These are phyloP conservation scores for Carex kokanica DNA, from an alignment of 176 grass and related monocot genomes.

Conservation along the genomic window DNA sequence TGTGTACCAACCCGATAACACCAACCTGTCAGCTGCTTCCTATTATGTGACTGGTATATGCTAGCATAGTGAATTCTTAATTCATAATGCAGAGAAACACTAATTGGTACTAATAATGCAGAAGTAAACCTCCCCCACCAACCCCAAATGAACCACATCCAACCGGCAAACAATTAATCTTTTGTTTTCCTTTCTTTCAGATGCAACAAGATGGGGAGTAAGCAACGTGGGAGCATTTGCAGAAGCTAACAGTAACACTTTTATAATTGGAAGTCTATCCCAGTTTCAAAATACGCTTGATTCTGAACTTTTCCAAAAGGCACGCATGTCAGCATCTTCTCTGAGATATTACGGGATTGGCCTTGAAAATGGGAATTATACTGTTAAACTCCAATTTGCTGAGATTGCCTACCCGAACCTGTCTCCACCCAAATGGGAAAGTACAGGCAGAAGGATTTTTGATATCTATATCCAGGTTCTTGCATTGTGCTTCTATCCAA, in stretches of 20 bases:
- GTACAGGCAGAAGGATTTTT: conserved; percentile 63
- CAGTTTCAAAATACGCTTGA: conserved; percentile 67
- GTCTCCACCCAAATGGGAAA: conserved; percentile 37
- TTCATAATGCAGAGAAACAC: neutral
- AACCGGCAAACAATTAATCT: neutral
- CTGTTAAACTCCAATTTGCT: conserved; percentile 67
- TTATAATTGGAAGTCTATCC: conserved; percentile 42
- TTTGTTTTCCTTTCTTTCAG: conserved; percentile 10
- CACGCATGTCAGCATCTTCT: conserved; percentile 78
- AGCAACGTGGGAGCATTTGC: conserved; percentile 60
- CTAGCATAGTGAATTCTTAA: neutral
- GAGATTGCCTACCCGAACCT: conserved; percentile 44
- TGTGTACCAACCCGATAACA: conserved; percentile 44
- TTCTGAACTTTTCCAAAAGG: conserved; percentile 60
- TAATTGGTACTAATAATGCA: neutral
- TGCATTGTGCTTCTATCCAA: neutral
- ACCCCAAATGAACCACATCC: neutral
- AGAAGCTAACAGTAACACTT: conserved; percentile 29
- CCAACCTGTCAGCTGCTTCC: conserved; percentile 41
- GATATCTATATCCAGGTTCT: conserved; percentile 86
- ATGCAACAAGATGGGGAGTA: conserved; percentile 54
- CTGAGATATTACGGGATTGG: conserved; percentile 82
- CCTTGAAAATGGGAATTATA: conserved; percentile 93
- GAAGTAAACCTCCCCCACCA: neutral
- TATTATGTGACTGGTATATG: conserved; percentile 43